Base-by-base conservation (phyloP, 2,329 filamentous ascomycete species). In the Grosmannia penicillata region DNA sequence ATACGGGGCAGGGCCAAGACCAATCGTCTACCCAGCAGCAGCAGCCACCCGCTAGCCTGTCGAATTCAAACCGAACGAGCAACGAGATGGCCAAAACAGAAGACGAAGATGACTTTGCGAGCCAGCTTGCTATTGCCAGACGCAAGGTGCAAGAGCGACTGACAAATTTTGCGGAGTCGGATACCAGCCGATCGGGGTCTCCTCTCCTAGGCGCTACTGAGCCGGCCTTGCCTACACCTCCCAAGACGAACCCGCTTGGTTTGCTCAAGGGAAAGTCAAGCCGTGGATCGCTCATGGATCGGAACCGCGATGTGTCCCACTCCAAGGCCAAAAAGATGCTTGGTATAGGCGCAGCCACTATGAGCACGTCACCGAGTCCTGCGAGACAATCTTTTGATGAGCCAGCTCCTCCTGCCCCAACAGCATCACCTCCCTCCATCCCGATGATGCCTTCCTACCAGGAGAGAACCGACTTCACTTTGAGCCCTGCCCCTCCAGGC, bases 61-160 rank as follows among this genome's bases (percentile, higher is more conserved):
- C 19, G 18, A 34, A 36, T 13, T 42, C 43, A 10, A 32, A 33
- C 14, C 36, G 42, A 3, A 42, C 41, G 2, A 46, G 47, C 45
- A 43, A 46, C 19, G 41, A 65, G 31, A 68, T 63, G 11, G 60
- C n/a, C n/a, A n/a, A 45, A 37, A 8, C 67, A 33, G 61, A 65
- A 22, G 75, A 78, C 37, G 66, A 70, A 5, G 75, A 83, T 37
- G 81, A 83, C 22, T 86, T 87, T 51, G 76, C 78, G 15, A 74
- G 68, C 37, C 78, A 85, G 49, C 66, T 87, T 28, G 81, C 79
- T 3, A 71, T 77, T 45, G 73, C 81, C 14, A 74, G 80, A 39
- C 72, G 72, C 23, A 71, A 78, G 1, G 78, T 87, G 8, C 75
- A 82, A 37, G 80, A 87, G 54, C 78, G 75, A 47, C 60, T 87